phyloP scores from a whole-genome alignment of 1,139 yeast species.

The Pichia inconspicua region DNA sequence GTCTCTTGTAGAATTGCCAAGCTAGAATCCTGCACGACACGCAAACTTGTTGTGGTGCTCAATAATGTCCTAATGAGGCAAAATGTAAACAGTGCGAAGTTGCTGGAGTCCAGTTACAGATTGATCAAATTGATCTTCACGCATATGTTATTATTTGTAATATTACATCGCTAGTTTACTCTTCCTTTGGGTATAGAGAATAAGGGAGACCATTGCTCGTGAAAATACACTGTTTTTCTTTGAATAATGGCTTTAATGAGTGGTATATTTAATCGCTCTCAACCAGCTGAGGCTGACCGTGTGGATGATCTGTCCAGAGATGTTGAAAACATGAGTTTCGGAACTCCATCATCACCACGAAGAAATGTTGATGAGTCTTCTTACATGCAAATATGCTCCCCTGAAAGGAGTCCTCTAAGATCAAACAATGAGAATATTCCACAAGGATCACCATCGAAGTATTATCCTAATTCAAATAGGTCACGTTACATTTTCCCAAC shows the following conservation, averaged over 20 bases:
- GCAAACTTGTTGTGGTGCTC: neutral
- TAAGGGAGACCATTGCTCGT: too few species aligned
- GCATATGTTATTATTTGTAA: too few species aligned
- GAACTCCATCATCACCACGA: constrained; percentile 23
- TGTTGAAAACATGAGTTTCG: constrained; percentile 27
- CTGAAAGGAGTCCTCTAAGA: constrained; percentile 18
- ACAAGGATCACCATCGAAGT: constrained; percentile 5
- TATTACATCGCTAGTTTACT: too few species aligned
- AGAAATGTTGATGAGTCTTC: constrained; percentile 15
- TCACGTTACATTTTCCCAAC: constrained; percentile 14
- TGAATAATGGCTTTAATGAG: constrained; percentile 22
- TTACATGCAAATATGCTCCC: constrained; percentile 27
- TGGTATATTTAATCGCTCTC: constrained; percentile 24
- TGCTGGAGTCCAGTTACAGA: neutral
- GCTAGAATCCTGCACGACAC: neutral
- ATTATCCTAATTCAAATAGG: constrained; percentile 19
- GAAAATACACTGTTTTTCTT: neutral
- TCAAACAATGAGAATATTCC: constrained; percentile 33
- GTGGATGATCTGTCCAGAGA: constrained; percentile 28
- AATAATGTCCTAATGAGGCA: neutral
- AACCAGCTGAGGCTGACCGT: constrained; percentile 21
- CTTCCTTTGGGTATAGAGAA: too few species aligned
- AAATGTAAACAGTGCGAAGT: neutral
- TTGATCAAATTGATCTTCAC: neutral
- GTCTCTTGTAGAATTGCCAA: neutral